phyloP scores from a whole-genome alignment of 768 basidiomycete species.

The Boletus pseudopeckii region DNA sequence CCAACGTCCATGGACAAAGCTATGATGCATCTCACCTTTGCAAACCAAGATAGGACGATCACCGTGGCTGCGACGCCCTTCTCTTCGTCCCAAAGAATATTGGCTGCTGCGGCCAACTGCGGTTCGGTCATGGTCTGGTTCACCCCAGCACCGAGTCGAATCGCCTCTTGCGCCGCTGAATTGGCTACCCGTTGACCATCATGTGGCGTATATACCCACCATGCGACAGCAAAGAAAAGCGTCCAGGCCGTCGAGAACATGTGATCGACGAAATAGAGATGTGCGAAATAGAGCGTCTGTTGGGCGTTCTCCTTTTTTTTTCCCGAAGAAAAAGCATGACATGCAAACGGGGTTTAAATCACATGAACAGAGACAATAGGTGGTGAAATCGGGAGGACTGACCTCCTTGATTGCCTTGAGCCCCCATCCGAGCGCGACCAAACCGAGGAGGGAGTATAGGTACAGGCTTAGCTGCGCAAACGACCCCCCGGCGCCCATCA shows the following conservation, averaged over 20 bases:
- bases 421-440: constrained; percentile 84
- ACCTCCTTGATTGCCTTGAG: constrained; percentile 83
- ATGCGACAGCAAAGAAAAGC: constrained; percentile 82
- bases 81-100: constrained; percentile 85
- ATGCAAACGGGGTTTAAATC: constrained; percentile 7
- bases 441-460: constrained; percentile 83
- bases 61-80: constrained; percentile 76
- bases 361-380: background rate
- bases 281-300: constrained; percentile 83
- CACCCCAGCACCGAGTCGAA: constrained; percentile 61
- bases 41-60: constrained; percentile 79
- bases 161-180: constrained; percentile 83
- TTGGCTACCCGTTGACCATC: constrained; percentile 80
- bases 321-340: background rate
- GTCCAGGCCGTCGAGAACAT: constrained; percentile 88
- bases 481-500: constrained; percentile 91
- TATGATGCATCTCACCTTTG: constrained; percentile 60
- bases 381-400: constrained; percentile 28
- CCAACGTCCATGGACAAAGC: background rate
- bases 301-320: constrained; percentile 76
- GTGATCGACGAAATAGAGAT: constrained; percentile 91
- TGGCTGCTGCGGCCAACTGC: constrained; percentile 69
- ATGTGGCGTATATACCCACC: constrained; percentile 92
- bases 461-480: constrained; percentile 91
- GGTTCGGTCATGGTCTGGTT: constrained; percentile 56